Evolutionary conservation across 164 flowering plant species (phyloP), one percentile per base, ranked within the genome.

Genomic region (Akebia trifoliata): DNA sequence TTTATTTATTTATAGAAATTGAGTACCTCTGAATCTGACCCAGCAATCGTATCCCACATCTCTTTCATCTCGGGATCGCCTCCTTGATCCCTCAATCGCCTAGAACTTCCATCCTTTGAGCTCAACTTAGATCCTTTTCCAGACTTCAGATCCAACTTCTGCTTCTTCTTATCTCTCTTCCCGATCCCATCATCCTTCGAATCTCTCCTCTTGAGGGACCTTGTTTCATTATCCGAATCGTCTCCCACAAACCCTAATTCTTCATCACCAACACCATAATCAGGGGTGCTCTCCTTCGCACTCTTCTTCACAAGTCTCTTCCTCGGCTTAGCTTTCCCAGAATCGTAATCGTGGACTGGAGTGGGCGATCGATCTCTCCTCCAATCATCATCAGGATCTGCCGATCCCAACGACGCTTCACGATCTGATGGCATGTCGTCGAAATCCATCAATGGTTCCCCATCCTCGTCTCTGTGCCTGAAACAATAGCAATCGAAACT

Each of bases 41-140:
- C 95, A 11, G 90, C 97, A 55, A 90, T 65, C 2, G 88, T 81
- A 52, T 84, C 91, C 97, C 97, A 90, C 87, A 90, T 74, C 77
- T 87, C 96, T 61, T 84, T 81, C 67, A 81, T 76, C 71, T 84
- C 90, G 1, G 77, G 72, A 71, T 90, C 95, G 8, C 71, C 84
- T 10, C 74, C 79, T 26, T 66, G 67, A 64, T 71, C 70, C 50
- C 68, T 71, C 17, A 56, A 36, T 45, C 63, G 38, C 38, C 71
- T 57, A 8, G 62, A 56, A 39, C 57, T 25, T 55, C 60, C 68
- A 45, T 67, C 73, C 54, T 59, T 66, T 30, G 60, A 60, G 29
- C 60, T 47, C 40, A 26, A 31, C 14, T 63, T 71, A 29, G 36
- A 26, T 8, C 68, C 63, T 46, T 64, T 76, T 31, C 58, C 63